Evolutionary conservation across 139 green algal species (phyloP).

Genomic region (Tetradesmus obliquus): DNA sequence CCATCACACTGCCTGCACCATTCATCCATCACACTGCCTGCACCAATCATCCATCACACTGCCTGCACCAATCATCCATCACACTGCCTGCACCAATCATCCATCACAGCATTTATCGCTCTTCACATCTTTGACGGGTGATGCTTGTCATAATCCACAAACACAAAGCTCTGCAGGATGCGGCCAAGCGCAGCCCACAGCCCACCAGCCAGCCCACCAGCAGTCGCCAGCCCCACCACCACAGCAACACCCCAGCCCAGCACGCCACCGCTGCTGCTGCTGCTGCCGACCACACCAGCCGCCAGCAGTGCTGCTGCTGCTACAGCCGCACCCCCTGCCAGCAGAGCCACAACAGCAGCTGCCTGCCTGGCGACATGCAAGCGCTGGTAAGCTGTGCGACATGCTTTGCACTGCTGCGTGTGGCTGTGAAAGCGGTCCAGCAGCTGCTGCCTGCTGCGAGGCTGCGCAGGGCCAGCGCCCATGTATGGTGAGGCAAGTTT

Average conservation of each 20-base stretch:
- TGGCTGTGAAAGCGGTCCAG: conserved; percentile 10
- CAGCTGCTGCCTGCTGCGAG: background rate
- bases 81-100: background rate
- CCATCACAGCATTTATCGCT: background rate
- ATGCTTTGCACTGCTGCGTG: conserved; percentile 24
- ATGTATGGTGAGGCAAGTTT: conserved; percentile 14
- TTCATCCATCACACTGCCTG: too few relatives aligned
- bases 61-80: too few relatives aligned
- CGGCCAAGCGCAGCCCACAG: background rate
- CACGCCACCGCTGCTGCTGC: background rate
- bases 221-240: background rate
- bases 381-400: background rate
- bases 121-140: conserved; percentile 29
- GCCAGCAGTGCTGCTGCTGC: background rate
- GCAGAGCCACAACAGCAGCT: background rate
- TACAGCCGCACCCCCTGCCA: background rate
- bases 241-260: background rate
- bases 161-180: conserved; percentile 28
- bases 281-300: background rate
- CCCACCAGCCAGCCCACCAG: background rate
- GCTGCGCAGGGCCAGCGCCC: background rate
- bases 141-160: conserved; percentile 38
- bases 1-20: too few relatives aligned
- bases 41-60: too few relatives aligned
- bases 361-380: background rate